Percentiles rank a stretch among this genome's conserved stretches.
These are phyloP conservation scores for Monosporozyma aquatica DNA, from an alignment of 805 yeast species.

Conservation along the genomic window DNA sequence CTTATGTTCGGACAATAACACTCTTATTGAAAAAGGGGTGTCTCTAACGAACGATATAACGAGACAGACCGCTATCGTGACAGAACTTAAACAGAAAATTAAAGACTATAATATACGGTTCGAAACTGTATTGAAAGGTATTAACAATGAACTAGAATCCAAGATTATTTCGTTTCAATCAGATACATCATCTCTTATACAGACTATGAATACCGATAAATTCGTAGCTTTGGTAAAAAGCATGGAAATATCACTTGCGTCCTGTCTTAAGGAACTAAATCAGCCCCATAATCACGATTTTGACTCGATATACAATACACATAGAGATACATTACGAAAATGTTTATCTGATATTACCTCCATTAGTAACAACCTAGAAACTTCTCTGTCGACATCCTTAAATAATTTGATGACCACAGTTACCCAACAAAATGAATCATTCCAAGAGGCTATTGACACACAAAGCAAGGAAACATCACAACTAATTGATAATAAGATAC, in stretches of 20 bases:
- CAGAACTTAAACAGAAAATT: background rate
- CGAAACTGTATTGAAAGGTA: slow-evolving; percentile 11
- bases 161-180: slow-evolving; percentile 14
- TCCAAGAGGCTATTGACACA: background rate
- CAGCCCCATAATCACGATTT: background rate
- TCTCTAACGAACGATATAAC: slow-evolving; percentile 13
- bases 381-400: background rate
- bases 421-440: background rate
- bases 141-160: slow-evolving; percentile 18
- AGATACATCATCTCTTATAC: background rate
- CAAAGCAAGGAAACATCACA: background rate
- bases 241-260: background rate
- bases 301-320: background rate
- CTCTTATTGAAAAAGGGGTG: slow-evolving; percentile 10
- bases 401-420: background rate
- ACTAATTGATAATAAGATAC: background rate
- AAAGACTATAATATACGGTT: slow-evolving; percentile 5
- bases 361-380: slow-evolving; percentile 4
- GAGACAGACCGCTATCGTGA: slow-evolving; percentile 10
- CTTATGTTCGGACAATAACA: slow-evolving; percentile 12
- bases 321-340: background rate
- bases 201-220: background rate
- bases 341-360: slow-evolving; percentile 3
- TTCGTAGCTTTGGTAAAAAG: background rate
- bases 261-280: background rate